Base-by-base conservation (phyloP, 352 stramenopile genomes). In the Phytophthora macrochlamydospora region DNA sequence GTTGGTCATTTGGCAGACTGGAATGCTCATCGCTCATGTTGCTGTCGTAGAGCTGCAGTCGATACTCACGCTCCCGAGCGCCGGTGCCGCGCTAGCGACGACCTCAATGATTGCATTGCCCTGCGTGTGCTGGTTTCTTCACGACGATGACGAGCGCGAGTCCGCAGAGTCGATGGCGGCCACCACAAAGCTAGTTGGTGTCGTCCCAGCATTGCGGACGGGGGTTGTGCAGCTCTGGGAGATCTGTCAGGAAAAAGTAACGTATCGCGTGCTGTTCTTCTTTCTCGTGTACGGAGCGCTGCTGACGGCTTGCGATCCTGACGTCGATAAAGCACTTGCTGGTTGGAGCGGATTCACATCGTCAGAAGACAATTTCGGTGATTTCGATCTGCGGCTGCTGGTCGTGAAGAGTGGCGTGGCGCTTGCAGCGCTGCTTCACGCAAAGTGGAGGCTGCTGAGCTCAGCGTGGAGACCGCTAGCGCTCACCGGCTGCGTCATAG, bases 201-300 rank as follows among this genome's bases (percentile, higher is more conserved):
- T 75, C 12, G 13, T 72, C 2, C 32, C 44, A 38, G 58, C 72
- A 3, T 7, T 89, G 8, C 38, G 53, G 0, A 62, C 58, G 1
- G 76, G 72, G 2, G 40, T 83, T 5, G 51, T 58, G 5, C 75
- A 89, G 33, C 51, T 91, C 9, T 83, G 82, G 73, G 69, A 71
- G 42, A 78, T 89, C 29, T 83, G 67, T 49, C 76, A 85, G 38
- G 71, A 88, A 33, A 80, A 89, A 29, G 65, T 87, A 7, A 75
- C 81, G 30, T 82, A 76, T 71, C 78, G 74, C 9, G 69, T 87
- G 14, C 43, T 91, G 24, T 53, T 75, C 12, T 91, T 89, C 60
- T 62, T 88, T 38, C 60, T 79, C 40, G 49, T 75, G 8, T 66
- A 79, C 44, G 70, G 78, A 37, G 71, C 78, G 37, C 5, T 87